Base-by-base conservation (phyloP, 768 basidiomycete species). In the Lentinula guzmanii region DNA sequence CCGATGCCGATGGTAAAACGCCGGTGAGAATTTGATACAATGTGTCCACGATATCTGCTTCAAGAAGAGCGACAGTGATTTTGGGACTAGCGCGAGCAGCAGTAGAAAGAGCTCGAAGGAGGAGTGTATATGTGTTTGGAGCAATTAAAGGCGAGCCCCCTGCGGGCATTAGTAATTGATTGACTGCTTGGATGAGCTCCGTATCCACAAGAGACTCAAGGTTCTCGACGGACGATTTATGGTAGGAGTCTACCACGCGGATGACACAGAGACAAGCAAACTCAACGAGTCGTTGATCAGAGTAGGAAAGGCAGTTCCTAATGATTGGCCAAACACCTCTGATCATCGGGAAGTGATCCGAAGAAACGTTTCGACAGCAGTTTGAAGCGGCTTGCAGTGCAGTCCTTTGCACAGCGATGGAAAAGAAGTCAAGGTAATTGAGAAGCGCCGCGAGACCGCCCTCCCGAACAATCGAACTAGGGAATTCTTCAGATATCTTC, bases 401-500 rank as follows among this genome's bases (percentile, higher is more conserved):
- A 0, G 95, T 98, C 54, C 97, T 85, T 71, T 99, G 97, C 11
- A 98, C 95, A 34, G 95, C 92, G 67, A 95, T 98, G 15, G 93
- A 95, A 77, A 98, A 98, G 77, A 99, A 99, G 76, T 98, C 96
- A 67, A 99, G 86, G 74, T 92, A 98, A 71, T 92, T 94, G 67
- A 98, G 85, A 42, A 98, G 78, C 31, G 96, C 95, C 9, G 91
- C 86, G 18, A 99, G 81, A 31, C 97, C 97, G 56, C 94, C 94
- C 76, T 98, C 97, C 60, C 94, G 88, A 24, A 97, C 95, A 66
- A 99, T 97, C 15, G 95, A 87, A 65, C 90, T 90, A 0, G 97
- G 95, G 66, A 95, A 95, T 73, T 98, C 97, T 71, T 96, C 94
- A 3, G 96, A 96, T 39, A 99, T 95, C 77, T 99, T 99, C 77